A percentile compares a stretch with the other conserved stretches of the same genome.
Conservation (phyloP, 495 filamentous ascomycete genomes). For the Tricharina praecox region DNA sequence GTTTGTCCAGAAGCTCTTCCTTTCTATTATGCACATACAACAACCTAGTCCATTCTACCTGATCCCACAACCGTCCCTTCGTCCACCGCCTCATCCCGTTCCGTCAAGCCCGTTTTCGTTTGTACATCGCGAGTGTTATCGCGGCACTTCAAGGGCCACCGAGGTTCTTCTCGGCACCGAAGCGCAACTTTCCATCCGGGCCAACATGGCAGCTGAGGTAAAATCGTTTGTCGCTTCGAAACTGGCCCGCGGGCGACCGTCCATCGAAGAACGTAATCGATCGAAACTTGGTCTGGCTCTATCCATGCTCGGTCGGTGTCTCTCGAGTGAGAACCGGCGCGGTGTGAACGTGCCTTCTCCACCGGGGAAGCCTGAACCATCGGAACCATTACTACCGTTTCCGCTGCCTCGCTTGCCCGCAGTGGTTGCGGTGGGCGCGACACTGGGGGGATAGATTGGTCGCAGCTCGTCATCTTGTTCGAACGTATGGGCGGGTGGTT, state of each 20-base stretch:
- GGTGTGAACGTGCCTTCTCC: slow-evolving; percentile 28
- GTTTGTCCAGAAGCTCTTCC: background rate
- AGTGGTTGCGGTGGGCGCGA: slow-evolving; percentile 56
- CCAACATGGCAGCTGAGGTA: slow-evolving; percentile 67
- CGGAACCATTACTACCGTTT: slow-evolving; percentile 85
- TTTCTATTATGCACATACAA: background rate
- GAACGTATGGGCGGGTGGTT: slow-evolving; percentile 41
- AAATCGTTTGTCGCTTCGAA: slow-evolving; percentile 81
- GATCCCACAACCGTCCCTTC: too few relatives aligned
- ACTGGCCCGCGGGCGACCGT: slow-evolving; percentile 55
- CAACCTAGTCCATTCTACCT: background rate
- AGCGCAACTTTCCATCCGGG: slow-evolving; percentile 50
- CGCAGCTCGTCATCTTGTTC: slow-evolving; percentile 60
- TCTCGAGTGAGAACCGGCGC: slow-evolving; percentile 47
- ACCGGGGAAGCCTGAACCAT: slow-evolving; percentile 52
- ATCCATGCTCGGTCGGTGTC: slow-evolving; percentile 27
- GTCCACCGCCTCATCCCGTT: background rate
- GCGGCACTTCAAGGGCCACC: slow-evolving; percentile 3
- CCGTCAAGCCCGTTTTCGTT: background rate
- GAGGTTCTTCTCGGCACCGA: slow-evolving; percentile 15
- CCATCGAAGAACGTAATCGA: slow-evolving; percentile 56
- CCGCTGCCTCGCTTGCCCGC: slow-evolving; percentile 53
- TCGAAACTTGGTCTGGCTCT: slow-evolving; percentile 56
- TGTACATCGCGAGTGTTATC: background rate
- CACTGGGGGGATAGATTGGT: slow-evolving; percentile 81